These are phyloP conservation scores for Dactylorhiza incarnata DNA, from an alignment of 106 monocot species.

Conservation along the genomic window DNA sequence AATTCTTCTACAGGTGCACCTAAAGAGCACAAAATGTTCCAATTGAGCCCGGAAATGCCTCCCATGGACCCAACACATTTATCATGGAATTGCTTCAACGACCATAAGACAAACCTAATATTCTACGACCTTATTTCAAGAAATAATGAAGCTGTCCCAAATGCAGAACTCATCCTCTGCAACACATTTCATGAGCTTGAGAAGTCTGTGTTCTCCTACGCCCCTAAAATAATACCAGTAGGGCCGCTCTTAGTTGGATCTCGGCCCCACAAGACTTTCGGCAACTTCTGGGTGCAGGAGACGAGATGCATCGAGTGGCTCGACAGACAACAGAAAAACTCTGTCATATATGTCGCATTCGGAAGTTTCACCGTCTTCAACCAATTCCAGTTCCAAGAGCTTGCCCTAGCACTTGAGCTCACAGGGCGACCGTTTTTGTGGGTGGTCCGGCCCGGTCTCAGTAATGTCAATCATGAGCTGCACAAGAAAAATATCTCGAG, in stretches of 20 bases:
- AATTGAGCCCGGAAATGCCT: conserved; percentile 22
- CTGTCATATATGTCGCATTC: conserved; percentile 66
- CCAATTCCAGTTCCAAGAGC: conserved; percentile 33
- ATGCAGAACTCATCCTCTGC: conserved; percentile 33
- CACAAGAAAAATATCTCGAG: conserved; percentile 10
- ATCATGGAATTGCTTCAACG: conserved; percentile 18
- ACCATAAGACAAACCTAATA: not conserved
- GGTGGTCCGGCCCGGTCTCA: conserved; percentile 47
- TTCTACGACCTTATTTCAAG: conserved; percentile 6
- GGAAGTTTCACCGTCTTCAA: conserved; percentile 50
- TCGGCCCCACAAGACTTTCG: not conserved
- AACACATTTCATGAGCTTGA: conserved; percentile 44
- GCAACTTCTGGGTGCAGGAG: conserved; percentile 40
- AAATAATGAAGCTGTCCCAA: not conserved
- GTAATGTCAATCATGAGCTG: not conserved
- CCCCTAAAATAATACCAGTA: conserved; percentile 17
- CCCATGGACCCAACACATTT: conserved; percentile 14
- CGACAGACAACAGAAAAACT: conserved; percentile 23
- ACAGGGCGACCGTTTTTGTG: conserved; percentile 41
- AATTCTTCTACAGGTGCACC: conserved; percentile 7
- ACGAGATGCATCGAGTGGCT: conserved; percentile 42
- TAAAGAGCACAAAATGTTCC: conserved; percentile 1
- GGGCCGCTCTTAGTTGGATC: conserved; percentile 18
- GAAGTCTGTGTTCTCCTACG: not conserved
- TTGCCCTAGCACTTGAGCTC: conserved; percentile 46